These are phyloP conservation scores for Kluyveromyces sp. DNA, from an alignment of 1,139 yeast genomes.

Conservation along the genomic window DNA sequence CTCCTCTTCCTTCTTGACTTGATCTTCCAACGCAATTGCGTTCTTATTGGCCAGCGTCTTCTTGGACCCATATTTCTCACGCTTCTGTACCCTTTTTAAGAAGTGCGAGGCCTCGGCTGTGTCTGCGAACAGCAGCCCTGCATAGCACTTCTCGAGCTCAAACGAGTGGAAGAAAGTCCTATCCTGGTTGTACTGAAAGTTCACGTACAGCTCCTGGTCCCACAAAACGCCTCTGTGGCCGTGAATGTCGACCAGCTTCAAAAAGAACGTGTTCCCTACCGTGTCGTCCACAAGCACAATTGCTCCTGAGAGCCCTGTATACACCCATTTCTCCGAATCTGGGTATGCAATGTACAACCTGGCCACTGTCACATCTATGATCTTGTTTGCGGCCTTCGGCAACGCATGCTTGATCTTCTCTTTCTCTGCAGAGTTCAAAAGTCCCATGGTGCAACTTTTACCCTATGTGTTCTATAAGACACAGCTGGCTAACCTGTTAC, in stretches of 20 bases:
- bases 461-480: neutral
- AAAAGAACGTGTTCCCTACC: conserved; percentile 88
- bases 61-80: conserved; percentile 79
- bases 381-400: conserved; percentile 82
- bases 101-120: conserved; percentile 82
- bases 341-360: conserved; percentile 87
- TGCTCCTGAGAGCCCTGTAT: conserved; percentile 87
- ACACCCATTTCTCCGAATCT: conserved; percentile 71
- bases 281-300: conserved; percentile 80
- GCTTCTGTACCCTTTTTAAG: conserved; percentile 62
- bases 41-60: conserved; percentile 79
- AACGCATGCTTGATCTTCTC: conserved; percentile 81
- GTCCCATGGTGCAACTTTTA: conserved; percentile 40
- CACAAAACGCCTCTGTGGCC: conserved; percentile 85
- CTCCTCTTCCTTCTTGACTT: conserved; percentile 35
- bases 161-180: conserved; percentile 91
- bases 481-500: too few relatives aligned
- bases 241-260: conserved; percentile 76
- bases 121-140: conserved; percentile 88
- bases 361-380: conserved; percentile 87
- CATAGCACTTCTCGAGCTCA: conserved; percentile 84
- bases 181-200: conserved; percentile 86
- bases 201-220: conserved; percentile 92
- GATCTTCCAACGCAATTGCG: conserved; percentile 70
- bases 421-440: conserved; percentile 64